phyloP scores from a whole-genome alignment of 1,139 yeast genomes.

The Hemisphaericaspora subhashii region DNA sequence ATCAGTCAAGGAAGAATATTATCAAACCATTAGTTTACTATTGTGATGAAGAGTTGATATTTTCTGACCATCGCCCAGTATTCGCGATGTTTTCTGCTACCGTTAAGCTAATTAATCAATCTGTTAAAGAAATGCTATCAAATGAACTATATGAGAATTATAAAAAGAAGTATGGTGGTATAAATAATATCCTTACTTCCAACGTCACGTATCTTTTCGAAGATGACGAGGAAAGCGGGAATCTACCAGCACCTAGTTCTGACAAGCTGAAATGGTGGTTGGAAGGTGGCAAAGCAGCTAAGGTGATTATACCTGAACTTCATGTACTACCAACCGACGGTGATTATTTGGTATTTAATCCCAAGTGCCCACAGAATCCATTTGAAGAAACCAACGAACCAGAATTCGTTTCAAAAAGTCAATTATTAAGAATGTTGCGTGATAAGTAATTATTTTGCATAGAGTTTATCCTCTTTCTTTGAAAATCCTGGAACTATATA shows the following conservation, averaged over 20 bases:
- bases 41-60: conserved; percentile 57
- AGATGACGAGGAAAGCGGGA: conserved; percentile 24
- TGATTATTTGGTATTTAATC: conserved; percentile 56
- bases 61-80: conserved; percentile 95
- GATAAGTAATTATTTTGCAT: background rate
- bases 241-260: conserved; percentile 86
- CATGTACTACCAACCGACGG: conserved; percentile 31
- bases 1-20: conserved; percentile 47
- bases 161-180: conserved; percentile 44
- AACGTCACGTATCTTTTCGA: conserved; percentile 31
- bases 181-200: conserved; percentile 34
- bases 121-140: conserved; percentile 55
- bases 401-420: conserved; percentile 27
- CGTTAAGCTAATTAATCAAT: conserved; percentile 70
- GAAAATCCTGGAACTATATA: background rate
- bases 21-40: conserved; percentile 68
- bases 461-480: background rate
- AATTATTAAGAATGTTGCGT: conserved; percentile 9
- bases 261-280: conserved; percentile 91
- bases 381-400: conserved; percentile 45
- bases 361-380: conserved; percentile 68
- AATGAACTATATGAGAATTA: conserved; percentile 59
- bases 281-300: conserved; percentile 72
- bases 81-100: conserved; percentile 71
- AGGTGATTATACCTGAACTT: conserved; percentile 51